Evolutionary conservation across 768 basidiomycete species (phyloP).

Genomic region (Pleurotus pulmonarius): DNA sequence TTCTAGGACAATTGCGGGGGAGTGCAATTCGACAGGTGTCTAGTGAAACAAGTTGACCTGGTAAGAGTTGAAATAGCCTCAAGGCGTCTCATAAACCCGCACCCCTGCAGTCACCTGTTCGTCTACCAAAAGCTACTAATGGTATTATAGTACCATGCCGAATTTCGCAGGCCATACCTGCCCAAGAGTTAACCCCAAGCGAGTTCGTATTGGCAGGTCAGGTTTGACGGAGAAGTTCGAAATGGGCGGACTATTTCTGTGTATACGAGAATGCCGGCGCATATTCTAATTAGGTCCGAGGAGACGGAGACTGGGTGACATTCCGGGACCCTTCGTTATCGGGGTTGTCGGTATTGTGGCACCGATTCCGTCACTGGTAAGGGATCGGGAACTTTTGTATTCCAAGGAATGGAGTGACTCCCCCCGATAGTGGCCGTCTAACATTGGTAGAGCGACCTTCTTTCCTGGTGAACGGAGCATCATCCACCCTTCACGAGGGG

Average conservation of each 20-base stretch:
- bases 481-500: background rate
- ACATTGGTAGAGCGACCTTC: background rate
- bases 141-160: background rate
- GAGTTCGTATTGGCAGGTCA: background rate
- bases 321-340: no score
- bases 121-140: no score
- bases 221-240: conserved; percentile 5
- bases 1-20: no score
- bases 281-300: no score
- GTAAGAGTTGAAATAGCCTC: background rate
- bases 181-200: background rate
- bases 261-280: background rate
- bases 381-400: no score
- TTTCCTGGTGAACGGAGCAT: background rate
- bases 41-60: background rate
- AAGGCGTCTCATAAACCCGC: background rate
- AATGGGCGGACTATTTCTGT: background rate
- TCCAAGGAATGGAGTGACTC: background rate
- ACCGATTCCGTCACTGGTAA: no score
- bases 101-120: conserved; percentile 5
- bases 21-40: no score
- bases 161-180: background rate
- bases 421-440: background rate
- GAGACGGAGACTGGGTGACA: no score
- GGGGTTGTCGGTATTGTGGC: no score